Evolutionary conservation across 108 stramenopile species (phyloP), one percentile per base, ranked within the genome.

Genomic region (Parietichytrium sp.): DNA sequence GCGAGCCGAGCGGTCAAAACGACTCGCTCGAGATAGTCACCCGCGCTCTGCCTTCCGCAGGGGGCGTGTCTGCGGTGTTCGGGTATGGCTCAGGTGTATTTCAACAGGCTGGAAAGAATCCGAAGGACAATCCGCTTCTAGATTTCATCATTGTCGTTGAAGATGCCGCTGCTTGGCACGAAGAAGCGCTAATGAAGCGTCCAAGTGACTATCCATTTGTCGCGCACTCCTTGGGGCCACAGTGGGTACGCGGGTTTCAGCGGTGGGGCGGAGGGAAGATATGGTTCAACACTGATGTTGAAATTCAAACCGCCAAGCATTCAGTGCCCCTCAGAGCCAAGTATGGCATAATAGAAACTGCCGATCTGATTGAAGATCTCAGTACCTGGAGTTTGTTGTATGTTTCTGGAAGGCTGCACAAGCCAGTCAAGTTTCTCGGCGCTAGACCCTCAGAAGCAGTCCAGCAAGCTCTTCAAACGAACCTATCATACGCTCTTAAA

Each of bases 11-110:
- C n/a, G n/a, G n/a, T n/a, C n/a, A n/a, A n/a, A n/a, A n/a, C n/a
- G n/a, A n/a, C n/a, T n/a, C n/a, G n/a, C n/a, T n/a, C n/a, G n/a
- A n/a, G n/a, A n/a, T n/a, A n/a, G n/a, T n/a, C n/a, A n/a, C n/a
- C n/a, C n/a, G n/a, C n/a, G n/a, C n/a, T n/a, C n/a, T n/a, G n/a
- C n/a, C n/a, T n/a, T n/a, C n/a, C n/a, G n/a, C n/a, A n/a, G n/a
- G n/a, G n/a, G 61, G 61, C 7, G 38, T 72, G 6, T 33, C 42
- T 10, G 61, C 38, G 13, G 61, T 42, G 23, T 72, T 72, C 20
- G 61, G 38, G 61, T 72, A 72, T 2, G 61, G 61, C 23, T 72
- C 61, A 2, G 61, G 61, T 42, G 61, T 72, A n/a, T 72, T 72
- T 27, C 38, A 72, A 42, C 61, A 72, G 33, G 45, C 45, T 2